Conservation (phyloP, 2,329 filamentous ascomycete species). For the Capronia coronata region DNA sequence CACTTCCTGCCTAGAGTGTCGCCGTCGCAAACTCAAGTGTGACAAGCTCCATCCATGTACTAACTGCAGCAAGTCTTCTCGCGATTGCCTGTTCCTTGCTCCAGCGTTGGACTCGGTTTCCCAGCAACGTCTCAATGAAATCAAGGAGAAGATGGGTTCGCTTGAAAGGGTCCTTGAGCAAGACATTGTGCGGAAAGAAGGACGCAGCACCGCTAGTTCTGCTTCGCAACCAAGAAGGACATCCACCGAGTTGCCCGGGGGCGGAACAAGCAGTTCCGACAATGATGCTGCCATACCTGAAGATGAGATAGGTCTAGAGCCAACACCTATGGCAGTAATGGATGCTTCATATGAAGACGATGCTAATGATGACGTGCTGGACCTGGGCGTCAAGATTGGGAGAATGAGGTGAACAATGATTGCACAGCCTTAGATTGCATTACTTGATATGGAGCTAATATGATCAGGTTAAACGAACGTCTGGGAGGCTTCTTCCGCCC, state of each 20-base stretch:
- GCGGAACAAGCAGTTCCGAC: conserved; percentile 51
- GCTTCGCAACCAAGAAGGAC: conserved; percentile 40
- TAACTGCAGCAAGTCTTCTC: conserved; percentile 50
- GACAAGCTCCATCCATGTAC: conserved; percentile 66
- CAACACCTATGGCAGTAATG: conserved; percentile 55
- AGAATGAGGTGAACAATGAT: conserved; percentile 49
- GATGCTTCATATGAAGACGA: conserved; percentile 65
- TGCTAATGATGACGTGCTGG: conserved; percentile 58
- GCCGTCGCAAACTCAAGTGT: conserved; percentile 71
- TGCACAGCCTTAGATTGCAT: neutral
- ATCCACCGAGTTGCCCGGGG: conserved; percentile 26
- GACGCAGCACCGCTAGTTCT: conserved; percentile 2
- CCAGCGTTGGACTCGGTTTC: conserved; percentile 62
- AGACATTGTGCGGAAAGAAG: conserved; percentile 48
- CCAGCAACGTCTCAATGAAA: conserved; percentile 64
- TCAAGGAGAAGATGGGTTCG: conserved; percentile 71
- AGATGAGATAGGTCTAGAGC: conserved; percentile 55
- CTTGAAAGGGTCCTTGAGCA: conserved; percentile 64
- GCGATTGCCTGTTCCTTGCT: conserved; percentile 58
- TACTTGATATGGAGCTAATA: neutral
- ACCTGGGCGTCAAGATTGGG: conserved; percentile 65
- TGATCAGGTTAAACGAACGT: conserved; percentile 57
- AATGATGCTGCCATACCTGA: conserved; percentile 38
- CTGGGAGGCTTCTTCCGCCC: conserved; percentile 67
- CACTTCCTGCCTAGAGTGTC: conserved; percentile 63